phyloP scores from a whole-genome alignment of 495 filamentous ascomycete species.

The Aspergillus bridgeri region DNA sequence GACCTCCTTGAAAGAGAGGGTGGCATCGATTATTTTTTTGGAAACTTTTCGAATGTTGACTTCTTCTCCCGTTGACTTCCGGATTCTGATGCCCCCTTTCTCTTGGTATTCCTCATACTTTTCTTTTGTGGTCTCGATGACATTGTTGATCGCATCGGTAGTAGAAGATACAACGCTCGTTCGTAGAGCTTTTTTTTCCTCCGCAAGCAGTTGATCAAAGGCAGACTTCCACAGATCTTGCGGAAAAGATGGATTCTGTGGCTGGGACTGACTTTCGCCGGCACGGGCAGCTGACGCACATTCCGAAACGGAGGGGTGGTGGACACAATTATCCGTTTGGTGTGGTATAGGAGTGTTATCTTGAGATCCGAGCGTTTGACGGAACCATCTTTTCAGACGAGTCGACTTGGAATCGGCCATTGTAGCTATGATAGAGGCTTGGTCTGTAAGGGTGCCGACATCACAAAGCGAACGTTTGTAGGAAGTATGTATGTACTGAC shows the following conservation, averaged over 20 bases:
- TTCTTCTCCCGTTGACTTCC: neutral
- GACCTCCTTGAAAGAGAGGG: slow-evolving; percentile 13
- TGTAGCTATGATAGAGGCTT: too few species aligned
- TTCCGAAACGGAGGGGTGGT: too few species aligned
- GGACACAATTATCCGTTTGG: too few species aligned
- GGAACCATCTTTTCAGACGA: too few species aligned
- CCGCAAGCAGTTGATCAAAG: neutral
- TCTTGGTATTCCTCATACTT: slow-evolving; percentile 7
- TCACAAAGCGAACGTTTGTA: too few species aligned
- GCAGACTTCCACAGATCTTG: slow-evolving; percentile 3
- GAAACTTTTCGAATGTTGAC: neutral
- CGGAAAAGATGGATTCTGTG: neutral
- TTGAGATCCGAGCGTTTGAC: too few species aligned
- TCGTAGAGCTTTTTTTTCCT: neutral
- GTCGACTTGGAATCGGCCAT: too few species aligned
- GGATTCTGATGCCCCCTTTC: neutral
- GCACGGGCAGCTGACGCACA: too few species aligned
- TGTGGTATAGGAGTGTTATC: too few species aligned
- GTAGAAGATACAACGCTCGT: neutral
- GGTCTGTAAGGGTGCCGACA: too few species aligned
- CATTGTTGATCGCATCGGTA: neutral
- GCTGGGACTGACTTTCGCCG: too few species aligned
- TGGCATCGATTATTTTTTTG: slow-evolving; percentile 13
- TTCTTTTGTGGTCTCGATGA: slow-evolving; percentile 1
- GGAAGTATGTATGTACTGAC: too few species aligned